Evolutionary conservation across 1,284 basidiomycete genomes (phyloP), one percentile per base, ranked within the genome.

Genomic region (Paramarasmius palmivorus): DNA sequence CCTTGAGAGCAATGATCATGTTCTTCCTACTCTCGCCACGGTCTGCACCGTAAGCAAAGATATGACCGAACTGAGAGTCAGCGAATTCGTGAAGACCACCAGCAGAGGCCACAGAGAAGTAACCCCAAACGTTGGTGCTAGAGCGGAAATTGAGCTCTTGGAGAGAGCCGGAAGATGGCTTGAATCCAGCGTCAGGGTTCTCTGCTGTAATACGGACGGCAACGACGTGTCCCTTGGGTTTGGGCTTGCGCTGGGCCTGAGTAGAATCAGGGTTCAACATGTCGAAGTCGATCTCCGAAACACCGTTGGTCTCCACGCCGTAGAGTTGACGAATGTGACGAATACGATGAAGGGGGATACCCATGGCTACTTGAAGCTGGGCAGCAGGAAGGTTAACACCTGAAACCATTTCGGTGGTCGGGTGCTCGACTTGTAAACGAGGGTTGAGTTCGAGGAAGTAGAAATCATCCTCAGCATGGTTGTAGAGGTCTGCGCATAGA

Each of bases 111-210:
- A 99, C 97, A 20, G 96, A 98, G 82, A 99, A 99, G 80, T 99
- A 96, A 64, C 97, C 97, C 97, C 97, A 99, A 54, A 98, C 95
- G 61, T 98, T 98, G 38, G 95, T 98, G 73, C 92, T 97, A 35
- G 95, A 98, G 52, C 97, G 90, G 89, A 99, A 99, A 74, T 99
- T 99, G 66, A 99, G 91, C 71, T 99, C 97, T 69, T 98, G 95
- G 12, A 99, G 79, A 40, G 92, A 90, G 65, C 97, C 97, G 14
- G 93, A 96, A 7, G 96, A 98, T 2, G 97, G 97, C 75, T 99
- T 99, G 84, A 99, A 99, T n/a, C 97, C 97, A 15, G 96, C 96
- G 68, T 99, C 97, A 20, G 97, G 97, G 73, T 99, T 99, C 76
- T 99, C 97, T 41, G 96, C 96, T 4, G 97, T 99, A 73, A 99